These are phyloP conservation scores for Podospora bellae-mahoneyi DNA, from an alignment of 495 filamentous ascomycete genomes.

Conservation along the genomic window DNA sequence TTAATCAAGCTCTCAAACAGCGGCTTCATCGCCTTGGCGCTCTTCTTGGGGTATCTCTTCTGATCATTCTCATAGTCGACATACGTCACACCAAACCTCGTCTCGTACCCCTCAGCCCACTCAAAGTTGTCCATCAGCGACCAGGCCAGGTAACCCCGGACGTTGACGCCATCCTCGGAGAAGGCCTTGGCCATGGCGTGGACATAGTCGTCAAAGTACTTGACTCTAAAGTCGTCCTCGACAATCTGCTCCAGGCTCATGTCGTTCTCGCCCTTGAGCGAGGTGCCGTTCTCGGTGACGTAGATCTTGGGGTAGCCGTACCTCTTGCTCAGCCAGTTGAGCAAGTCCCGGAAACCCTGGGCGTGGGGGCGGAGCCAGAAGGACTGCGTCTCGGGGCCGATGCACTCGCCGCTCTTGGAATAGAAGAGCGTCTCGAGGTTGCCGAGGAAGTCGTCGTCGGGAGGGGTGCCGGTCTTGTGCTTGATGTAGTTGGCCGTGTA, in stretches of 20 bases:
- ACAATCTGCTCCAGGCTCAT: constrained; percentile 63
- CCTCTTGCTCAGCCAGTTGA: constrained; percentile 75
- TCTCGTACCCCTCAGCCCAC: constrained; percentile 78
- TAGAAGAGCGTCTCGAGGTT: constrained; percentile 66
- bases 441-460: constrained; percentile 66
- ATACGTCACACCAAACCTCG: constrained; percentile 74
- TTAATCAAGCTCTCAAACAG: constrained; percentile 60
- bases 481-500: constrained; percentile 81
- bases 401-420: constrained; percentile 63
- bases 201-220: constrained; percentile 74
- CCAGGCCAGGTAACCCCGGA: constrained; percentile 75
- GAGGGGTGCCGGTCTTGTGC: constrained; percentile 55
- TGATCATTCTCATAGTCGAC: constrained; percentile 73
- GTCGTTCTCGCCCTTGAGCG: constrained; percentile 74
- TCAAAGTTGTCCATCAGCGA: constrained; percentile 72
- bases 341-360: constrained; percentile 68
- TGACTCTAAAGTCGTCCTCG: constrained; percentile 68
- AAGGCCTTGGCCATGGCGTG: constrained; percentile 66
- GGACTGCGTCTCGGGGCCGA: constrained; percentile 72
- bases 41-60: constrained; percentile 76
- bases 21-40: constrained; percentile 60
- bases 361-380: constrained; percentile 71
- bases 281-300: constrained; percentile 80
- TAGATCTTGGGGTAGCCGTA: constrained; percentile 73
- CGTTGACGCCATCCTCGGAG: constrained; percentile 64